These are phyloP conservation scores for Xylaria hypoxylon DNA, from an alignment of 2,329 filamentous ascomycete genomes.

Conservation along the genomic window DNA sequence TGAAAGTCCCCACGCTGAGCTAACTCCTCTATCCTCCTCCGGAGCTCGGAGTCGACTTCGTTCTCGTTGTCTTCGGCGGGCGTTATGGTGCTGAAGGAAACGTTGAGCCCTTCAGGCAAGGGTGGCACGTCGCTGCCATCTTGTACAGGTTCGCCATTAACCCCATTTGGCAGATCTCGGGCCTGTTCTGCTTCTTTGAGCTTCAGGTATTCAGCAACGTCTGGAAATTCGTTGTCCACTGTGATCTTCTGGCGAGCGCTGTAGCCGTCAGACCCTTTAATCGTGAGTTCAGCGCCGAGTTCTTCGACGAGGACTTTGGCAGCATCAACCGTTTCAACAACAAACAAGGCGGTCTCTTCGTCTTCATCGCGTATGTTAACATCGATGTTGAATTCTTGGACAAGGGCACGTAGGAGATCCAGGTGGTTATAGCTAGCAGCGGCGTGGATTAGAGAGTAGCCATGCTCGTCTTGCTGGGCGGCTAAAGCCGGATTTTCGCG, in stretches of 20 bases:
- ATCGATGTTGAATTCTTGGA: slow-evolving; percentile 80
- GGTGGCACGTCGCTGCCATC: slow-evolving; percentile 62
- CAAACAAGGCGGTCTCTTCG: slow-evolving; percentile 92
- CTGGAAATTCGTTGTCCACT: slow-evolving; percentile 80
- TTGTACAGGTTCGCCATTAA: slow-evolving; percentile 47
- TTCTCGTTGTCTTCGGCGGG: slow-evolving; percentile 69
- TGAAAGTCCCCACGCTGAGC: slow-evolving; percentile 87
- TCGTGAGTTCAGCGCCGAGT: slow-evolving; percentile 74
- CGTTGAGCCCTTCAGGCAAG: slow-evolving; percentile 78
- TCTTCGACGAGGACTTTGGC: slow-evolving; percentile 86
- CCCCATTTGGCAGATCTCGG: slow-evolving; percentile 46
- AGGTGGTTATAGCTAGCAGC: slow-evolving; percentile 92
- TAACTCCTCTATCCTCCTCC: slow-evolving; percentile 87
- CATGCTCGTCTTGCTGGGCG: slow-evolving; percentile 84
- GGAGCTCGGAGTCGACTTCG: slow-evolving; percentile 83
- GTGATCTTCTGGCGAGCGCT: slow-evolving; percentile 85
- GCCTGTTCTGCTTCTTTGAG: slow-evolving; percentile 49
- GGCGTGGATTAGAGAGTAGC: slow-evolving; percentile 94
- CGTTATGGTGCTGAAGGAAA: slow-evolving; percentile 81
- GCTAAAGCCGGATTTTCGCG: slow-evolving; percentile 80
- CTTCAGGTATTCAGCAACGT: slow-evolving; percentile 78
- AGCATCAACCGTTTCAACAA: slow-evolving; percentile 83
- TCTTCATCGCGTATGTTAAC: slow-evolving; percentile 90
- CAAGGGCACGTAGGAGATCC: slow-evolving; percentile 79
- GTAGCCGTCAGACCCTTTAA: slow-evolving; percentile 78